These are phyloP conservation scores for Coleophoma crateriformis DNA, from an alignment of 2,329 filamentous ascomycete genomes.

Conservation along the genomic window DNA sequence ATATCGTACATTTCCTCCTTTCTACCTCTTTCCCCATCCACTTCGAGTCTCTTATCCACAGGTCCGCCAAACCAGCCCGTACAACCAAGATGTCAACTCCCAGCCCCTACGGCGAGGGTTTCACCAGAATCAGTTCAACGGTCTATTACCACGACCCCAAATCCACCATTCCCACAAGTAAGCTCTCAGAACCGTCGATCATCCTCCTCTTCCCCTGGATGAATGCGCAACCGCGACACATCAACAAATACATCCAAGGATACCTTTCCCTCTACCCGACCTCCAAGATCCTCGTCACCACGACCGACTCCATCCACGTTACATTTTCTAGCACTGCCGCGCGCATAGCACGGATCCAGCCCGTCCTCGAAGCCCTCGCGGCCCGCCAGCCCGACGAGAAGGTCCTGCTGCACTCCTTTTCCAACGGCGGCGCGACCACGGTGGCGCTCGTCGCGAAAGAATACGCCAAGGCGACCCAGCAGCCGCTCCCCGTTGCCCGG, in stretches of 20 bases:
- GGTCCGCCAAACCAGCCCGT: too few relatives aligned
- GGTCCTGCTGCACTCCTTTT: constrained; percentile 41
- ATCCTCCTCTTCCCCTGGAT: constrained; percentile 42
- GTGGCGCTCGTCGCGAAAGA: constrained; percentile 30
- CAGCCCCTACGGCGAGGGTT: constrained; percentile 14
- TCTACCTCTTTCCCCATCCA: too few relatives aligned
- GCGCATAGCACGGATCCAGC: constrained; percentile 34
- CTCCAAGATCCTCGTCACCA: constrained; percentile 42
- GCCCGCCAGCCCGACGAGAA: constrained; percentile 11
- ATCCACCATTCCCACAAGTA: constrained; percentile 4
- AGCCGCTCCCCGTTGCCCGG: constrained; percentile 29
- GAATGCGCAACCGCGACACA: constrained; percentile 34
- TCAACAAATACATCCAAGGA: constrained; percentile 39
- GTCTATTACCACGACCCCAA: constrained; percentile 32
- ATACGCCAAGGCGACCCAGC: constrained; percentile 28
- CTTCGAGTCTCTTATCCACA: too few relatives aligned
- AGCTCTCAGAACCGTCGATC: constrained; percentile 26
- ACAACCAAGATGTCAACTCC: neutral
- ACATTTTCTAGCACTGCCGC: constrained; percentile 31
- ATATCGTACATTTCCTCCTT: too few relatives aligned
- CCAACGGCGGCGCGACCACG: constrained; percentile 40
- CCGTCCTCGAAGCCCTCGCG: constrained; percentile 29
- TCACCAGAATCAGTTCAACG: constrained; percentile 29
- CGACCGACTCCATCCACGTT: constrained; percentile 36
- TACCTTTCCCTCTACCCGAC: constrained; percentile 36